Conservation (phyloP, 75 land plant genomes). For the Selaginella moellendorffii region DNA sequence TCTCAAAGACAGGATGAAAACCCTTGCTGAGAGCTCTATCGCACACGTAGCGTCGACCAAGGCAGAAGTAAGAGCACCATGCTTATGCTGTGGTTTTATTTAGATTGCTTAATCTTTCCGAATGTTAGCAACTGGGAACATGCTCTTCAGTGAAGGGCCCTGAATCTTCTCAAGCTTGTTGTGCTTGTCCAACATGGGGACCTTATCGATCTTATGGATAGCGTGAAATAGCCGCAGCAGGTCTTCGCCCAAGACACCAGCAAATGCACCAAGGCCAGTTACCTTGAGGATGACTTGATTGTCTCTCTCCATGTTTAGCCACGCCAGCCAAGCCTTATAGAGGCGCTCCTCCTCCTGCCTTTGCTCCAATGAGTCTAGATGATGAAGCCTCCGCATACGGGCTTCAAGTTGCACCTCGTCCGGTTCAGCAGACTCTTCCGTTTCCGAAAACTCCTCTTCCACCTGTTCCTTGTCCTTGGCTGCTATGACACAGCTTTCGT, state of each 20-base stretch:
- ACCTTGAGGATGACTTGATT: not conserved
- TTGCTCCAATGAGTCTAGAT: not conserved
- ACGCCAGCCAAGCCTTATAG: slow-evolving; percentile 1
- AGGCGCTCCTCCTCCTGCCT: slow-evolving; percentile 2
- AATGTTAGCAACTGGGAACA: not conserved
- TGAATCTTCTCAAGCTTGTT: not conserved
- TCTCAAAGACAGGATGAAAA: too few relatives aligned
- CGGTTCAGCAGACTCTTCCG: slow-evolving; percentile 2
- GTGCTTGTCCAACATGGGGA: not conserved
- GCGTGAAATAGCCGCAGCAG: not conserved
- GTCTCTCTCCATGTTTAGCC: slow-evolving; percentile 1
- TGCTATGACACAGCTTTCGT: not conserved
- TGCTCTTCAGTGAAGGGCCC: not conserved
- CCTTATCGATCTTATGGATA: slow-evolving; percentile 1
- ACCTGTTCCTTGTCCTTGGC: slow-evolving; percentile 1
- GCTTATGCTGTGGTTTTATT: not conserved
- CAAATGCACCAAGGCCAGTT: not conserved
- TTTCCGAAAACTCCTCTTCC: not conserved
- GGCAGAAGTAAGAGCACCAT: too few relatives aligned
- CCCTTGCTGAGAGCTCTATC: too few relatives aligned
- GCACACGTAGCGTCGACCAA: too few relatives aligned
- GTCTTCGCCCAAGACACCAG: slow-evolving; percentile 1
- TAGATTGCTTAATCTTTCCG: not conserved
- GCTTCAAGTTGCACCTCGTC: not conserved
- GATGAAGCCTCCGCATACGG: slow-evolving; percentile 1